Evolutionary conservation across 495 filamentous ascomycete species (phyloP).

Genomic region (Evernia prunastri): DNA sequence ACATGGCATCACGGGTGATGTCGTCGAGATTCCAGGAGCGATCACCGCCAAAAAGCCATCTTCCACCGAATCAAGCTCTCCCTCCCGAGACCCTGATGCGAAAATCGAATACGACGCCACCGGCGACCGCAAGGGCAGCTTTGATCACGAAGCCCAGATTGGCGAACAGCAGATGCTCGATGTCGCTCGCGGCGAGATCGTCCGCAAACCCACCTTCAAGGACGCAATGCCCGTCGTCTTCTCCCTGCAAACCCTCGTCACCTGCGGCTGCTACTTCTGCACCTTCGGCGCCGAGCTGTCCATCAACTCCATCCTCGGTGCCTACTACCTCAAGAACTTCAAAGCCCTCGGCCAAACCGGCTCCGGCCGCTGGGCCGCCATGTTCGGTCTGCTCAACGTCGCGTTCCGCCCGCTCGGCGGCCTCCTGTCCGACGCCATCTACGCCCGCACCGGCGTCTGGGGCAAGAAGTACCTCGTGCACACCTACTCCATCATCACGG

Average conservation of each 20-base stretch:
- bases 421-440: constrained; percentile 64
- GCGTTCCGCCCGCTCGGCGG: constrained; percentile 70
- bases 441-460: constrained; percentile 58
- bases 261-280: constrained; percentile 70
- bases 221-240: constrained; percentile 53
- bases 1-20: constrained; percentile 36
- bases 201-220: constrained; percentile 58
- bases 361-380: constrained; percentile 72
- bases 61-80: constrained; percentile 29
- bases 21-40: constrained; percentile 49
- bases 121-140: constrained; percentile 27
- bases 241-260: constrained; percentile 60
- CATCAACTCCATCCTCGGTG: constrained; percentile 74
- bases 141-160: constrained; percentile 46
- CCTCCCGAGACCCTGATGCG: constrained; percentile 34
- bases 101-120: constrained; percentile 35
- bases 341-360: constrained; percentile 63
- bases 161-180: constrained; percentile 52
- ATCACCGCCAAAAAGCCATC: constrained; percentile 48
- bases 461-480: constrained; percentile 70
- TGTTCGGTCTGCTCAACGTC: constrained; percentile 86
- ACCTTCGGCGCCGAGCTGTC: constrained; percentile 81
- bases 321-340: constrained; percentile 78
- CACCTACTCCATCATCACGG: constrained; percentile 55
- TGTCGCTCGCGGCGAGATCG: constrained; percentile 53